A percentile compares a stretch with the other conserved stretches of the same genome.
Evolutionary conservation across 495 filamentous ascomycete species (phyloP).

Genomic region (Physcia stellaris): DNA sequence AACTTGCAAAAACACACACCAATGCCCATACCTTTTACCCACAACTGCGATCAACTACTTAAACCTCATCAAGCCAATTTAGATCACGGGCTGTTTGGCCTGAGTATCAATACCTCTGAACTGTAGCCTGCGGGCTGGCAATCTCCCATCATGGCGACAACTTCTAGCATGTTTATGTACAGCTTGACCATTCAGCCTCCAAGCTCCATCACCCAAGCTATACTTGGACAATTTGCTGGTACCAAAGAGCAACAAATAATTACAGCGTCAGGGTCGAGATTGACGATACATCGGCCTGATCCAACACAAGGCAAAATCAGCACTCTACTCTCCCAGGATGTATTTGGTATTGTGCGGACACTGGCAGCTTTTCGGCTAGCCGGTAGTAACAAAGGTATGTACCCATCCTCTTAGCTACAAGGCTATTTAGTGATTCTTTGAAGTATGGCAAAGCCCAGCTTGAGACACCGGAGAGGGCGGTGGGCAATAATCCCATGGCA

Average conservation of each 20-base stretch:
- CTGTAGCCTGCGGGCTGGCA: slow-evolving; percentile 7
- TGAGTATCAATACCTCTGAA: too few species aligned
- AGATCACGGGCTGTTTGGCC: too few species aligned
- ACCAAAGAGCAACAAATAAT: slow-evolving; percentile 95
- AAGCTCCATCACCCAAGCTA: slow-evolving; percentile 74
- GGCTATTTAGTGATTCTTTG: slow-evolving; percentile 87
- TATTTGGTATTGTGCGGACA: slow-evolving; percentile 86
- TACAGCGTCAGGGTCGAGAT: slow-evolving; percentile 78
- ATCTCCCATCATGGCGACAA: slow-evolving; percentile 73
- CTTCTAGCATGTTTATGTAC: slow-evolving; percentile 96
- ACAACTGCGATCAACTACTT: too few species aligned
- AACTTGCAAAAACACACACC: too few species aligned
- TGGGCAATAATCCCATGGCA: slow-evolving; percentile 18
- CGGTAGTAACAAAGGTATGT: slow-evolving; percentile 93
- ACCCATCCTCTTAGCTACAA: slow-evolving; percentile 28
- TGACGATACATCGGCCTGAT: slow-evolving; percentile 79
- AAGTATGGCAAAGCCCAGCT: slow-evolving; percentile 50
- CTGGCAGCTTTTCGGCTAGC: slow-evolving; percentile 81
- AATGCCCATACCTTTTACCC: too few species aligned
- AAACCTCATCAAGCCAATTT: too few species aligned
- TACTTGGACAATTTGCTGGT: slow-evolving; percentile 86
- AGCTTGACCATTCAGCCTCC: slow-evolving; percentile 86
- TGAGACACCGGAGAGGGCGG: slow-evolving; percentile 16
- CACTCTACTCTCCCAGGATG: slow-evolving; percentile 76
- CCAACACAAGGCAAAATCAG: slow-evolving; percentile 72